Conservation (phyloP, 192 early-diverging fungal genomes). For the Podila epigama region DNA sequence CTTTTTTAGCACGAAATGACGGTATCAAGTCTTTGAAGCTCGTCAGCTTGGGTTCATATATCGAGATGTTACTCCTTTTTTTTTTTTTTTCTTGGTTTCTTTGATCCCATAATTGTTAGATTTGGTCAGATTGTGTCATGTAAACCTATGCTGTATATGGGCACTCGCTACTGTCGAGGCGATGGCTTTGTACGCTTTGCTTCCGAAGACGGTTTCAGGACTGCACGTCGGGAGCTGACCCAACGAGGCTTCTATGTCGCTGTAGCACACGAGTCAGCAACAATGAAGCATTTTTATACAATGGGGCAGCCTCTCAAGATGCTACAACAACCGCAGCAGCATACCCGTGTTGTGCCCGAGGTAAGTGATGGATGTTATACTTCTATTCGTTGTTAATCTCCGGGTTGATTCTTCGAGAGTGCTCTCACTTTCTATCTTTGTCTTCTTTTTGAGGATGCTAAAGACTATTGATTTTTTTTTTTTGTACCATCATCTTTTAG, state of each 20-base stretch:
- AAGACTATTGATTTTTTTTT: no score
- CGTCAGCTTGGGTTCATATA: no score
- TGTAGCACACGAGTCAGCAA: slow-evolving; percentile 35
- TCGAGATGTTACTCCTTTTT: no score
- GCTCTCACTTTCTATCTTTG: not conserved
- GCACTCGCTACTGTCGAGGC: slow-evolving; percentile 23
- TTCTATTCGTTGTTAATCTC: not conserved
- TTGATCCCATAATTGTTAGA: slow-evolving; percentile 1
- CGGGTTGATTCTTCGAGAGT: not conserved
- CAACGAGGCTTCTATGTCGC: slow-evolving; percentile 41
- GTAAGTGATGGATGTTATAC: not conserved
- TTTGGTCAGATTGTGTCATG: slow-evolving; percentile 38
- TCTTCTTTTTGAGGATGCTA: not conserved
- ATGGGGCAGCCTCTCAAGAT: not conserved
- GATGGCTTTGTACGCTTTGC: slow-evolving; percentile 39
- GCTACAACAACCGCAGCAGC: no score
- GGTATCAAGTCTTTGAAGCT: no score
- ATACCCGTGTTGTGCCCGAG: slow-evolving; percentile 15
- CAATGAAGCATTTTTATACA: slow-evolving; percentile 24
- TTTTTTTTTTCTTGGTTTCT: not conserved
- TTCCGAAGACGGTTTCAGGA: slow-evolving; percentile 26
- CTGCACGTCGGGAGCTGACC: slow-evolving; percentile 27
- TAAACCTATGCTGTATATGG: slow-evolving; percentile 17
- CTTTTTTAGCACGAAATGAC: no score
- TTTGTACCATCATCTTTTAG: not conserved